Evolutionary conservation across 805 yeast species (phyloP).

Genomic region (Zygosaccharomyces pseudorouxii): DNA sequence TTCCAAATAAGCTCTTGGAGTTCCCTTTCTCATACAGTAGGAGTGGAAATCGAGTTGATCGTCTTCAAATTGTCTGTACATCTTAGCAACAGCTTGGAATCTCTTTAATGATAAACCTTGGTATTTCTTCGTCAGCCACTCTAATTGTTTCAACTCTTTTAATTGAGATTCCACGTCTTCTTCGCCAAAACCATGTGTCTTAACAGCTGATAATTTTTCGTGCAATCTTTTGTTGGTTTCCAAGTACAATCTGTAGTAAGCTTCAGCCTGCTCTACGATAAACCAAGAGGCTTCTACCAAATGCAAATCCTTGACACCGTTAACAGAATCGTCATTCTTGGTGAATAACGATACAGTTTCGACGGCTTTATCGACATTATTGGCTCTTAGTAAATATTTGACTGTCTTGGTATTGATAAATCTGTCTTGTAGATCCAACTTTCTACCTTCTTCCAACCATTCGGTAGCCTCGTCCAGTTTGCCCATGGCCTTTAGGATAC

Average conservation of each 20-base stretch:
- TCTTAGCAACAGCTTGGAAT: slow-evolving; percentile 57
- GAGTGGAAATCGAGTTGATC: slow-evolving; percentile 96
- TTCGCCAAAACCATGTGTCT: slow-evolving; percentile 14
- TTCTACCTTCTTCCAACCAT: slow-evolving; percentile 64
- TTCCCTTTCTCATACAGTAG: slow-evolving; percentile 85
- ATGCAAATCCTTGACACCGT: slow-evolving; percentile 83
- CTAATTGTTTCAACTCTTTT: slow-evolving; percentile 35
- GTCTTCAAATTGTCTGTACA: slow-evolving; percentile 63
- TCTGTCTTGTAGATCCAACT: slow-evolving; percentile 81
- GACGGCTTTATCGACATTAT: slow-evolving; percentile 68
- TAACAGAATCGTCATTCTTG: slow-evolving; percentile 71
- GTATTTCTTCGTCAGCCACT: slow-evolving; percentile 43
- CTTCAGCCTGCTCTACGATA: slow-evolving; percentile 76
- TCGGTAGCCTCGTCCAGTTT: slow-evolving; percentile 57
- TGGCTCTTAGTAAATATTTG: slow-evolving; percentile 75
- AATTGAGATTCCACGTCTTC: slow-evolving; percentile 29
- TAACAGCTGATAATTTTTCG: slow-evolving; percentile 9
- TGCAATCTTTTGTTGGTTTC: slow-evolving; percentile 23
- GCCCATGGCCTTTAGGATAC: slow-evolving; percentile 72
- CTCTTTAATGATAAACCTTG: slow-evolving; percentile 79
- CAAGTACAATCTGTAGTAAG: slow-evolving; percentile 60
- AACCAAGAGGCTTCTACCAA: slow-evolving; percentile 92
- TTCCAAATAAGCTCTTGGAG: slow-evolving; percentile 75
- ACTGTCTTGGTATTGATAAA: slow-evolving; percentile 85
- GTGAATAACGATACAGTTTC: slow-evolving; percentile 75